These are phyloP conservation scores for Atkinsonella texensis DNA, from an alignment of 2,329 filamentous ascomycete species.

Conservation along the genomic window DNA sequence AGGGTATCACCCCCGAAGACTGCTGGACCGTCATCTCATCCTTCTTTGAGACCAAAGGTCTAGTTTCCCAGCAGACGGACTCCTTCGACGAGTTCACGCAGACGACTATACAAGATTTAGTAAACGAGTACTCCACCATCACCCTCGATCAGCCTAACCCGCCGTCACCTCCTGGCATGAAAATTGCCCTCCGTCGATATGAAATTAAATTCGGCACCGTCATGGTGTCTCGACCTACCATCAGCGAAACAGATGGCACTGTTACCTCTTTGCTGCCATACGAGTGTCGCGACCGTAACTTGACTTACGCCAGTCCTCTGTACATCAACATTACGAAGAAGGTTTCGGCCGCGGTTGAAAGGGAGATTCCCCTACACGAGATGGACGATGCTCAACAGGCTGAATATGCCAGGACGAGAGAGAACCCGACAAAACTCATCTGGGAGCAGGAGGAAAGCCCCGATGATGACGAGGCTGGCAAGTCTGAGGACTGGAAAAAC, in stretches of 20 bases:
- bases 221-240: constrained; percentile 77
- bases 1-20: constrained; percentile 83
- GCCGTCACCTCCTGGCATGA: constrained; percentile 60
- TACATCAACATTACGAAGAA: constrained; percentile 83
- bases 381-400: constrained; percentile 53
- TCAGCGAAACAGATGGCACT: constrained; percentile 85
- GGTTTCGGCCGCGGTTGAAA: constrained; percentile 71
- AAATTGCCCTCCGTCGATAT: constrained; percentile 79
- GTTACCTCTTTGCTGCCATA: constrained; percentile 81
- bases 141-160: constrained; percentile 90
- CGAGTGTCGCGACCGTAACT: constrained; percentile 87
- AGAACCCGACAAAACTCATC: constrained; percentile 43
- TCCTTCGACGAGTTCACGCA: constrained; percentile 97
- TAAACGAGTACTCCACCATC: constrained; percentile 82
- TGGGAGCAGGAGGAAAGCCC: constrained; percentile 49
- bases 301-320: constrained; percentile 88
- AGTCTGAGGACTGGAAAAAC: constrained; percentile 47
- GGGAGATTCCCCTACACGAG: constrained; percentile 52
- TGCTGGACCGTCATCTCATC: constrained; percentile 97
- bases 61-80: constrained; percentile 94
- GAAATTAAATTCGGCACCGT: constrained; percentile 91
- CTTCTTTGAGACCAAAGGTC: constrained; percentile 91
- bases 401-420: constrained; percentile 41
- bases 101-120: constrained; percentile 86
- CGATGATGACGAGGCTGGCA: constrained; percentile 38